Base-by-base conservation (phyloP, 106 monocot species). In the Gastrodia elata region DNA sequence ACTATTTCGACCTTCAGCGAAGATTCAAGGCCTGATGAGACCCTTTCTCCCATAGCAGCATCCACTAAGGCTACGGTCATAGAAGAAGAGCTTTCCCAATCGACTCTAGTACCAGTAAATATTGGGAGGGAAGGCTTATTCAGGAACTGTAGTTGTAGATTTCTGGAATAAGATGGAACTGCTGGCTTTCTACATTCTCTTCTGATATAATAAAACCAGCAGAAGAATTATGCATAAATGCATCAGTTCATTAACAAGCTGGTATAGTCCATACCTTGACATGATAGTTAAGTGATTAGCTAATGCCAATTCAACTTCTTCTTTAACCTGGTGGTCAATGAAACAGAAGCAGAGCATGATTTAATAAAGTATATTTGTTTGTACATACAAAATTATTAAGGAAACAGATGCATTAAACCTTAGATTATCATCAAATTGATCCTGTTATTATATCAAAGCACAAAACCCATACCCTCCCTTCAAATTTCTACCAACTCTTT, bases 271-370 rank as follows among this genome's bases (percentile, higher is more conserved):
- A 65, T 72, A 98, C 97, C 87, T 79, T 79, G 88, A 84, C 64
- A 85, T 79, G 74, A 65, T 83, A 61, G 68, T 69, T 68, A 86
- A 52, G 40, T 93, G 88, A 32, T 86, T 93, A 38, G 74, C 55
- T 57, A 98, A 65, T 34, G 93, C 93, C 42, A n/a, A 36, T 77
- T 98, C 97, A 77, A 98, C 88, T 85, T 98, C 97, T 86, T 98
- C 97, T 75, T 90, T 90, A n/a, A 98, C 93, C 97, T 98, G 80
- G 52, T 38, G 33, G 58, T 14, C 73, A 74, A 80, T 72, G 20
- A 36, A 80, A 77, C 15, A 75, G 30, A 77, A 65, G 64, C 18
- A 1, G 61, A 37, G 18, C 20, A 67, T 67, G 37, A 35, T 38
- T 15, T 36, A 34, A 37, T 20, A 13, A 9, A 20, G 3, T 18